These are phyloP conservation scores for Mycena crocata DNA, from an alignment of 768 basidiomycete genomes.

Conservation along the genomic window DNA sequence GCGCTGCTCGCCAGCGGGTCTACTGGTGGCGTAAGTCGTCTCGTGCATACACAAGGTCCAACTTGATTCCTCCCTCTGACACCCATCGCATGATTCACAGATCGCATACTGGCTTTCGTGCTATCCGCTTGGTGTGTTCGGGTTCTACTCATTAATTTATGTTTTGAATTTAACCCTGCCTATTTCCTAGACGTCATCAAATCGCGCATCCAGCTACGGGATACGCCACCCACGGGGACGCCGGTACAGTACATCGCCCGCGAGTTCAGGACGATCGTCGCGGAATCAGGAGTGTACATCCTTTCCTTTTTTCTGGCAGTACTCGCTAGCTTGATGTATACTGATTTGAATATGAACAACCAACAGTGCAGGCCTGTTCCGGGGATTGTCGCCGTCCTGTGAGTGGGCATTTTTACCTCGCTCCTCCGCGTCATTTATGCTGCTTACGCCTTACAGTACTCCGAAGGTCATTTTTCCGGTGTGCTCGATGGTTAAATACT, in stretches of 20 bases:
- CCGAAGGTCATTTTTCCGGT: constrained; percentile 60
- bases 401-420: constrained; percentile 42
- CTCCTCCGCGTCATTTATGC: neutral
- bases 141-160: neutral
- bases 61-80: constrained; percentile 7
- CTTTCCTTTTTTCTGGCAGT: neutral
- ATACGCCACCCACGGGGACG: constrained; percentile 77
- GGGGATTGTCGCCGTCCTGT: constrained; percentile 83
- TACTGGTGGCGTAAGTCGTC: constrained; percentile 76
- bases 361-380: constrained; percentile 71
- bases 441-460: constrained; percentile 56
- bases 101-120: constrained; percentile 95
- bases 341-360: neutral
- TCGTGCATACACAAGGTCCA: neutral
- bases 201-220: constrained; percentile 86
- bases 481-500: neutral
- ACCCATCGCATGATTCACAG: constrained; percentile 43
- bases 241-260: constrained; percentile 81
- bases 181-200: constrained; percentile 82
- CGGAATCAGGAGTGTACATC: constrained; percentile 79
- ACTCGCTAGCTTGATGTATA: neutral
- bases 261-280: constrained; percentile 75
- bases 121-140: constrained; percentile 81
- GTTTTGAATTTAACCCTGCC: neutral
- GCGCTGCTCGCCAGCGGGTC: constrained; percentile 86